Percentiles rank a stretch among this genome's conserved stretches.
Evolutionary conservation across 441 rosid species (phyloP).

Genomic region (Brassica hybrid): DNA sequence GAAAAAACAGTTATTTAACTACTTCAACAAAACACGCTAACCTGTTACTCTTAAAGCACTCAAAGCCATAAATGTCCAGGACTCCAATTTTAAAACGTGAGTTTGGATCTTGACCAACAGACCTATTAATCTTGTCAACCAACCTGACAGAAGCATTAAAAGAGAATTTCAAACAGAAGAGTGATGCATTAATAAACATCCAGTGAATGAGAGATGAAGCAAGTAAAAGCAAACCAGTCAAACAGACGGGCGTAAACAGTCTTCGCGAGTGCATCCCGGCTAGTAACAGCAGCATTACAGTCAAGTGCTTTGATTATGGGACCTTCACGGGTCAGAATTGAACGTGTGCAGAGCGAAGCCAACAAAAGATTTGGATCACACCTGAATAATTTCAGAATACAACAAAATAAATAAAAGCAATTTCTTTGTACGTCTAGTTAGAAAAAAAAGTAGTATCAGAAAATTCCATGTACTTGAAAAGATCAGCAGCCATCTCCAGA

Average conservation of each 20-base stretch:
- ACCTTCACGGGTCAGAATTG: conserved; percentile 98
- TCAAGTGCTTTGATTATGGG: conserved; percentile 88
- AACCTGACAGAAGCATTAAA: conserved; percentile 59
- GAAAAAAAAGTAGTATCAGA: conserved; percentile 23
- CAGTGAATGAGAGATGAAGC: conserved; percentile 7
- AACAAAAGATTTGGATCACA: conserved; percentile 82
- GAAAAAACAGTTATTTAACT: neutral
- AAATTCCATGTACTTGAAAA: conserved; percentile 65
- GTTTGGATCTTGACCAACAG: conserved; percentile 88
- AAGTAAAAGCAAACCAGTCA: conserved; percentile 74
- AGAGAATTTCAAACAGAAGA: conserved; percentile 28
- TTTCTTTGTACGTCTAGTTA: conserved; percentile 10
- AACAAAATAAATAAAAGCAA: conserved; percentile 29
- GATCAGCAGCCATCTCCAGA: conserved; percentile 63
- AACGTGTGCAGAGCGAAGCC: conserved; percentile 82
- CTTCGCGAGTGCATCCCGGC: conserved; percentile 97
- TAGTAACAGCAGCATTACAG: conserved; percentile 88
- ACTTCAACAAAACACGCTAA: conserved; percentile 33
- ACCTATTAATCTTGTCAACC: conserved; percentile 85
- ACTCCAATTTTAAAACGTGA: conserved; percentile 85
- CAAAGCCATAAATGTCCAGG: conserved; percentile 96
- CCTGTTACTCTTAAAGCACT: conserved; percentile 92
- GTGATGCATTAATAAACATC: conserved; percentile 18
- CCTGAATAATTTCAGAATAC: conserved; percentile 53
- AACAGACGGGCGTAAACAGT: conserved; percentile 91